Evolutionary conservation across 495 filamentous ascomycete genomes (phyloP).

Genomic region (Hypoxylon cercidicola): DNA sequence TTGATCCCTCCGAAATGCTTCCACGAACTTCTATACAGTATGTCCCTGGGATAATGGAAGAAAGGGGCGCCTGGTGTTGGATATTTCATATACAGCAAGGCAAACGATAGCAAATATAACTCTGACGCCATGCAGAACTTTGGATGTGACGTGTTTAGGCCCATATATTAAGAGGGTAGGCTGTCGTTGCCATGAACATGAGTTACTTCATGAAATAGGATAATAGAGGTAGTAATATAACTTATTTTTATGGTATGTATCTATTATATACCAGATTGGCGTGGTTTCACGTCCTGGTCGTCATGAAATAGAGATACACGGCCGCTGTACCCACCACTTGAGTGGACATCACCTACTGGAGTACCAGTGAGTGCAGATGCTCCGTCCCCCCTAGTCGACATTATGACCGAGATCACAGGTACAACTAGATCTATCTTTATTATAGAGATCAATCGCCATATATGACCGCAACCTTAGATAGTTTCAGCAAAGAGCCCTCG

Average conservation of each 20-base stretch:
- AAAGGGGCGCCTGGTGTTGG: background rate
- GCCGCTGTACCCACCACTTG: background rate
- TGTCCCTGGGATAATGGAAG: too few species aligned
- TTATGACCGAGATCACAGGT: background rate
- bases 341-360: background rate
- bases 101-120: background rate
- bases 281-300: background rate
- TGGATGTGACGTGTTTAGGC: background rate
- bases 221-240: too few species aligned
- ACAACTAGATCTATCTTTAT: background rate
- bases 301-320: background rate
- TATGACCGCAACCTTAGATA: background rate
- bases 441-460: background rate
- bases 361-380: background rate
- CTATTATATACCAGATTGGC: too few species aligned
- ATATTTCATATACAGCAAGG: background rate
- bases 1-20: too few species aligned
- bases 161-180: background rate
- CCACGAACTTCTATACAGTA: too few species aligned
- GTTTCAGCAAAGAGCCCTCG: background rate
- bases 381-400: background rate
- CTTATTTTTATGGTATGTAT: too few species aligned
- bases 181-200: too few species aligned
- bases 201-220: too few species aligned
- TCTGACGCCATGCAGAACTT: background rate